These are phyloP conservation scores for Hypoxylon sp. DNA, from an alignment of 2,329 filamentous ascomycete species.

Conservation along the genomic window DNA sequence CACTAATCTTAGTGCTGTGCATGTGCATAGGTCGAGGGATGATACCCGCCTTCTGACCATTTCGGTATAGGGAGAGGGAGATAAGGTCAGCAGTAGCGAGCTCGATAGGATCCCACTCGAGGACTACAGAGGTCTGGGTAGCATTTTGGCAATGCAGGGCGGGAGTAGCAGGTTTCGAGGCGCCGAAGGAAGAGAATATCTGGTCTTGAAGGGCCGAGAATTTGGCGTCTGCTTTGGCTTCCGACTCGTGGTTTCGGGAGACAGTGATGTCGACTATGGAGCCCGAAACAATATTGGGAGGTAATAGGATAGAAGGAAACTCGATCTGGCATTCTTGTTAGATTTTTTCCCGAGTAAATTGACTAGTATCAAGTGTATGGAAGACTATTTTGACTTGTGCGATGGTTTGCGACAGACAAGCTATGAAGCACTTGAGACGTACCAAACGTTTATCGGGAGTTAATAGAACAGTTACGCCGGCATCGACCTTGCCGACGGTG, in stretches of 20 bases:
- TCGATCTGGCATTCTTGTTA: conserved; percentile 75
- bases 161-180: conserved; percentile 77
- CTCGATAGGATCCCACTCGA: conserved; percentile 96
- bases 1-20: conserved; percentile 95
- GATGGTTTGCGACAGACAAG: conserved; percentile 31
- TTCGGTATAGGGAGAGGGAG: conserved; percentile 89
- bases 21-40: conserved; percentile 89
- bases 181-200: conserved; percentile 88
- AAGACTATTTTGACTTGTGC: conserved; percentile 16
- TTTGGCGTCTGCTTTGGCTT: conserved; percentile 74
- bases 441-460: conserved; percentile 97
- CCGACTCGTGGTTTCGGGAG: conserved; percentile 82
- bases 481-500: conserved; percentile 98
- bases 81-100: conserved; percentile 92
- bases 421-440: conserved; percentile 49
- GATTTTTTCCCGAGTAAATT: conserved; percentile 21
- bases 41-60: conserved; percentile 94
- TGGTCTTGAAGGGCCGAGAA: conserved; percentile 89
- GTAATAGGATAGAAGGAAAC: conserved; percentile 96
- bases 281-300: conserved; percentile 92
- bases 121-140: conserved; percentile 96
- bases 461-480: conserved; percentile 94
- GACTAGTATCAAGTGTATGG: neutral
- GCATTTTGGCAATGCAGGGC: conserved; percentile 92
- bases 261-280: conserved; percentile 99